phyloP scores from a whole-genome alignment of 352 stramenopile species.

The Pythium dissotocum region DNA sequence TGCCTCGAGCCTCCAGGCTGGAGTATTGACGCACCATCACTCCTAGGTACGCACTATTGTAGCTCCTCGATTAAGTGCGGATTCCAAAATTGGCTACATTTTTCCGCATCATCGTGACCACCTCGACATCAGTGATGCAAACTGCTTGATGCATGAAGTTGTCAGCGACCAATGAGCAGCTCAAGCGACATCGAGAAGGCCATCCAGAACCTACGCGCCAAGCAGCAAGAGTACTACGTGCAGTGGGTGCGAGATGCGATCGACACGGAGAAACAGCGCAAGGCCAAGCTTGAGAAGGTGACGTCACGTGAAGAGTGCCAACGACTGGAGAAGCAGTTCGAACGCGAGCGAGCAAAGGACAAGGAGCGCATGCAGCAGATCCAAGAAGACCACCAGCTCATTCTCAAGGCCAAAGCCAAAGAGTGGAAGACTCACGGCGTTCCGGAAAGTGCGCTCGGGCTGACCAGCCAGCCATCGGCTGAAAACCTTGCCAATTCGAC shows the following conservation, averaged over 20 bases:
- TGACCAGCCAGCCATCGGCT: not conserved
- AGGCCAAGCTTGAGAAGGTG: constrained; percentile 39
- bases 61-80: not conserved
- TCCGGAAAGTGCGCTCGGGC: constrained; percentile 8
- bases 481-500: not conserved
- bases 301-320: constrained; percentile 43
- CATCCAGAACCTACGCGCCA: constrained; percentile 21
- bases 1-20: no score
- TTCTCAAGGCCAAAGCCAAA: constrained; percentile 49
- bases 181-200: constrained; percentile 24
- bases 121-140: not conserved
- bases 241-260: constrained; percentile 54
- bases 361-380: constrained; percentile 58
- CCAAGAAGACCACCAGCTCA: constrained; percentile 55
- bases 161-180: constrained; percentile 4
- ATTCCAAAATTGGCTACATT: constrained; percentile 23
- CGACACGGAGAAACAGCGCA: constrained; percentile 52
- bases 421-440: constrained; percentile 52
- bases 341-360: constrained; percentile 44
- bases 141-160: not conserved
- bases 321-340: constrained; percentile 56
- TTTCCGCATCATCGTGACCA: not conserved
- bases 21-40: constrained; percentile 22
- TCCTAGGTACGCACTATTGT: constrained; percentile 10
- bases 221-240: constrained; percentile 54